Percentiles rank a stretch among this genome's conserved stretches.
These are phyloP conservation scores for Botryotinia globosa DNA, from an alignment of 2,329 filamentous ascomycete genomes.

Conservation along the genomic window DNA sequence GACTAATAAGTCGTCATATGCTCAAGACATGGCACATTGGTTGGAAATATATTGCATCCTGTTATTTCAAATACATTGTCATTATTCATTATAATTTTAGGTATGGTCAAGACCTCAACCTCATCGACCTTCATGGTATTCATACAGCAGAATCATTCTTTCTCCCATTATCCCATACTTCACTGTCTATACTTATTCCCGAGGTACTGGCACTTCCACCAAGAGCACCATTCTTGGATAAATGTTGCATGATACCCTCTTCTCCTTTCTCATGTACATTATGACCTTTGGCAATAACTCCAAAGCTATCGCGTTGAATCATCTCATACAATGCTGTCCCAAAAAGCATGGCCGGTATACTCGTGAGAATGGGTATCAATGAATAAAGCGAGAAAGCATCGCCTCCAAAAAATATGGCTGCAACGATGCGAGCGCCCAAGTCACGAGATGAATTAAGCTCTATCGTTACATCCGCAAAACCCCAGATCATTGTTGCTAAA, in stretches of 20 bases:
- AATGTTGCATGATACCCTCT: constrained; percentile 46
- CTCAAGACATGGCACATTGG: background rate
- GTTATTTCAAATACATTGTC: background rate
- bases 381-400: constrained; percentile 51
- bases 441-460: constrained; percentile 57
- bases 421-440: constrained; percentile 57
- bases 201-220: constrained; percentile 21
- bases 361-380: constrained; percentile 55
- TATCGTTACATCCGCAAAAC: constrained; percentile 54
- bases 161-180: constrained; percentile 5
- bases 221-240: constrained; percentile 41
- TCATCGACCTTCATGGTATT: background rate
- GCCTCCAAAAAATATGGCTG: constrained; percentile 54
- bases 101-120: background rate
- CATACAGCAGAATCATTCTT: constrained; percentile 15
- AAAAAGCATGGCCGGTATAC: constrained; percentile 55
- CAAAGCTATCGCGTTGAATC: constrained; percentile 51
- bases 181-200: constrained; percentile 4
- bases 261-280: constrained; percentile 51
- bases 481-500: constrained; percentile 45
- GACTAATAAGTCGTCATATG: background rate
- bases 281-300: constrained; percentile 48
- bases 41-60: background rate
- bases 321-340: constrained; percentile 55
- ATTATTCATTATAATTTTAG: background rate